These are phyloP conservation scores for Candida buenavistaensis DNA, from an alignment of 1,139 yeast genomes.

Conservation along the genomic window DNA sequence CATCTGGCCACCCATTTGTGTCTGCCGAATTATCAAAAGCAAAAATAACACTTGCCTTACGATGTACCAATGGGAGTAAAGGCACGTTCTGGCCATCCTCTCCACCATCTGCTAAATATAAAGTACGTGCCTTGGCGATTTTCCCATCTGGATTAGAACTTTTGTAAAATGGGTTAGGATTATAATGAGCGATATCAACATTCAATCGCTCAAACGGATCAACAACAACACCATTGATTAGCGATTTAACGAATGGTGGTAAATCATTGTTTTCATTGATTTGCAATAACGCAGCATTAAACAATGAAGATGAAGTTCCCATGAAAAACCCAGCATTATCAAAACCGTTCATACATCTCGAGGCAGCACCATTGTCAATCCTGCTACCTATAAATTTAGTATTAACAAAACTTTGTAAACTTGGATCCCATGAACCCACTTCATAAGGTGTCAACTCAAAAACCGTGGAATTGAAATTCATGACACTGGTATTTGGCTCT, in stretches of 20 bases:
- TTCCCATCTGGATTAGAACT: slow-evolving; percentile 19
- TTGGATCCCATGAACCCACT: slow-evolving; percentile 47
- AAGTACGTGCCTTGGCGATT: slow-evolving; percentile 19
- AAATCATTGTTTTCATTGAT: slow-evolving; percentile 3
- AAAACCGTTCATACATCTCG: slow-evolving; percentile 60
- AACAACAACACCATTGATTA: slow-evolving; percentile 34
- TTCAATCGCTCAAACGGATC: slow-evolving; percentile 11
- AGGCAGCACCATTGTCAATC: slow-evolving; percentile 31
- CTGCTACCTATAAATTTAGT: slow-evolving; percentile 41
- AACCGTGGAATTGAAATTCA: slow-evolving; percentile 40
- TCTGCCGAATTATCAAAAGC: slow-evolving; percentile 35
- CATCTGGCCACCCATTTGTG: slow-evolving; percentile 34
- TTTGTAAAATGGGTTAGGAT: slow-evolving; percentile 51
- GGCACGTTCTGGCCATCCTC: slow-evolving; percentile 34
- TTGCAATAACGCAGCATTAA: slow-evolving; percentile 38
- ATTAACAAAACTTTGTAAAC: slow-evolving; percentile 30
- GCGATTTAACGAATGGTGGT: slow-evolving; percentile 25
- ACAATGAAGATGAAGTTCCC: slow-evolving; percentile 79
- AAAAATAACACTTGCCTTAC: slow-evolving; percentile 29
- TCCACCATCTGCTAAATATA: slow-evolving; percentile 33
- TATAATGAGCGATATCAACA: slow-evolving; percentile 40
- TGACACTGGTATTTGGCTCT: slow-evolving; percentile 33
- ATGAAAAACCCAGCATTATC: slow-evolving; percentile 77
- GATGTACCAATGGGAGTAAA: slow-evolving; percentile 25
- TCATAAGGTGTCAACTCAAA: slow-evolving; percentile 44